These are phyloP conservation scores for Hamigera avellanea DNA, from an alignment of 495 filamentous ascomycete genomes.

Conservation along the genomic window DNA sequence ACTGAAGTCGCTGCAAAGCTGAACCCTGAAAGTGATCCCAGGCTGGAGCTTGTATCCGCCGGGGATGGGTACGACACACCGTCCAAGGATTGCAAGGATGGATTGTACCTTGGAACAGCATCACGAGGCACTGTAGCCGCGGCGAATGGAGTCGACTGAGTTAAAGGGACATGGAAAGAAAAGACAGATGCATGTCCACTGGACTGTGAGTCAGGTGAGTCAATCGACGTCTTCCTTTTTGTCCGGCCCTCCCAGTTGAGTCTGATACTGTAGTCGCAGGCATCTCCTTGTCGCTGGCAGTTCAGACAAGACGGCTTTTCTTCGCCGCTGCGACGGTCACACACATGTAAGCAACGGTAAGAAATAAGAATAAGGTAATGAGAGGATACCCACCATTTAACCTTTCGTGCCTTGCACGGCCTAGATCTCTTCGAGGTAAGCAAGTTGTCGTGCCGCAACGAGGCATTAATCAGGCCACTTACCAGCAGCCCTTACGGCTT, in stretches of 20 bases:
- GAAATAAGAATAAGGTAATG: not conserved
- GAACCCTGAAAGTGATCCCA: slow-evolving; percentile 21
- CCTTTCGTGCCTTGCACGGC: slow-evolving; percentile 77
- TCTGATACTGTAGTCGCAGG: slow-evolving; percentile 77
- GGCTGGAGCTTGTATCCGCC: slow-evolving; percentile 17
- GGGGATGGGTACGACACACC: slow-evolving; percentile 12
- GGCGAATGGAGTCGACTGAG: not conserved
- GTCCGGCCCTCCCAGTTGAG: slow-evolving; percentile 73
- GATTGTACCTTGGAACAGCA: slow-evolving; percentile 6
- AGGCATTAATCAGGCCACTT: slow-evolving; percentile 20
- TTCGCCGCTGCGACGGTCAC: slow-evolving; percentile 42
- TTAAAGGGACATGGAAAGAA: slow-evolving; percentile 2
- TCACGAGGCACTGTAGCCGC: slow-evolving; percentile 4
- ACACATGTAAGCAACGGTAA: not conserved
- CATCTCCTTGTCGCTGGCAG: slow-evolving; percentile 63
- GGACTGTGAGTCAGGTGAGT: slow-evolving; percentile 25
- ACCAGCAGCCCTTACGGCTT: slow-evolving; percentile 83
- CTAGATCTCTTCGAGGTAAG: slow-evolving; percentile 24
- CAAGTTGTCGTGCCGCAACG: slow-evolving; percentile 2
- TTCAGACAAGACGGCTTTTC: slow-evolving; percentile 69
- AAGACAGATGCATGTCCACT: slow-evolving; percentile 14
- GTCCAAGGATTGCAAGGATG: slow-evolving; percentile 13
- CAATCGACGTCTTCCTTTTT: slow-evolving; percentile 28
- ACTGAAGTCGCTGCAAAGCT: slow-evolving; percentile 23
- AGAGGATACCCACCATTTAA: slow-evolving; percentile 53